Percentiles rank a stretch among this genome's conserved stretches.
Conservation (phyloP, 2,329 filamentous ascomycete species). For the Cytospora piceicola region DNA sequence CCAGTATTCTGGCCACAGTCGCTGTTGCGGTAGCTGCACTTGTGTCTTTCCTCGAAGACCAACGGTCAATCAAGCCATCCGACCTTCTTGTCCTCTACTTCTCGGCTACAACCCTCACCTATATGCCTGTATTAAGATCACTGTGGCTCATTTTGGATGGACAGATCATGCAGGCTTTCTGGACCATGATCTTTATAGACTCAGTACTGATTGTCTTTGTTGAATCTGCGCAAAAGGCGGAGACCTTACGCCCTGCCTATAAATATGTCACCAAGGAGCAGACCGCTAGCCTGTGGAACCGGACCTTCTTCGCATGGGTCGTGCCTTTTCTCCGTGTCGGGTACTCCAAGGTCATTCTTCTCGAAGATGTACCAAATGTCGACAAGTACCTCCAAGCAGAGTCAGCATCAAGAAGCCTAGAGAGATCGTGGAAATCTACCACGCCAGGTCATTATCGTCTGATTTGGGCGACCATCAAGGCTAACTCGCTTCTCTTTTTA, state of each 20-base stretch:
- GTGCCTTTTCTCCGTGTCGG: slow-evolving; percentile 33
- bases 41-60: slow-evolving; percentile 31
- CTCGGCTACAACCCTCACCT: slow-evolving; percentile 24
- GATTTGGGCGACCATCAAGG: too few species aligned
- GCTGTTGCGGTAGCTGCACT: slow-evolving; percentile 10
- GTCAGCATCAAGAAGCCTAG: too few species aligned
- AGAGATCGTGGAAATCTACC: too few species aligned
- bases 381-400: too few species aligned
- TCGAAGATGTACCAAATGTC: slow-evolving; percentile 20
- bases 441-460: too few species aligned
- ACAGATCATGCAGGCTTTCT: not conserved
- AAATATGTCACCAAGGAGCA: too few species aligned
- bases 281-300: too few species aligned
- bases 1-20: slow-evolving; percentile 11
- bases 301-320: slow-evolving; percentile 33
- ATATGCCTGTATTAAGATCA: slow-evolving; percentile 27
- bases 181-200: too few species aligned
- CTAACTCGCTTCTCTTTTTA: slow-evolving; percentile 28
- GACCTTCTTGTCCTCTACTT: slow-evolving; percentile 31
- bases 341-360: slow-evolving; percentile 30
- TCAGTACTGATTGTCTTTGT: too few species aligned
- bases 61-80: slow-evolving; percentile 30
- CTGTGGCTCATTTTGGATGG: slow-evolving; percentile 17
- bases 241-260: not conserved
- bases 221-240: too few species aligned